Evolutionary conservation across 257 asterid genomes (phyloP).

Genomic region (Scutellaria baicalensis): DNA sequence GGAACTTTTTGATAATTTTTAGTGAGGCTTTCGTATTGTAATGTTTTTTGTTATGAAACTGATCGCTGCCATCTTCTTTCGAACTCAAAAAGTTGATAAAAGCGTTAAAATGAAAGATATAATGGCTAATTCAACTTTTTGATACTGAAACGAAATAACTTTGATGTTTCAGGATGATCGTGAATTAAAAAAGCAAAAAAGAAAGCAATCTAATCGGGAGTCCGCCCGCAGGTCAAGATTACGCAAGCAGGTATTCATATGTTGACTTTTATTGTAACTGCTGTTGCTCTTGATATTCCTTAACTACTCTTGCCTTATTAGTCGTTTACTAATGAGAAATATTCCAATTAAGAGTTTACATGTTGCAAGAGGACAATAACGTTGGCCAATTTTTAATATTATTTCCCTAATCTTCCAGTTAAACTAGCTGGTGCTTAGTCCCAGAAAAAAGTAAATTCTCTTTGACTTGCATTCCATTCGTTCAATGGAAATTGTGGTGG

Average conservation of each 20-base stretch:
- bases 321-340: neutral
- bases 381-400: neutral
- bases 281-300: neutral
- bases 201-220: slow-evolving; percentile 97
- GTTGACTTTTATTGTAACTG: neutral
- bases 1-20: neutral
- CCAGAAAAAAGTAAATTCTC: neutral
- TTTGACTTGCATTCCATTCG: neutral
- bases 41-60: neutral
- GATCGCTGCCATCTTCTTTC: neutral
- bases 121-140: neutral
- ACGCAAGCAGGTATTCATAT: slow-evolving; percentile 71
- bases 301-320: neutral
- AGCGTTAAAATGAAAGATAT: neutral
- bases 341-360: neutral
- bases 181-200: slow-evolving; percentile 84
- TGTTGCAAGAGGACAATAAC: neutral
- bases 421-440: neutral
- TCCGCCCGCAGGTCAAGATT: slow-evolving; percentile 97
- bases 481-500: neutral
- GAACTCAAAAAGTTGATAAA: neutral
- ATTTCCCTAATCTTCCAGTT: neutral
- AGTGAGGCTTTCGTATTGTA: neutral
- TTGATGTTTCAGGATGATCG: slow-evolving; percentile 67
- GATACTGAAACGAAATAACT: slow-evolving; percentile 1